These are phyloP conservation scores for Boletellus emodensis DNA, from an alignment of 768 basidiomycete species.

Conservation along the genomic window DNA sequence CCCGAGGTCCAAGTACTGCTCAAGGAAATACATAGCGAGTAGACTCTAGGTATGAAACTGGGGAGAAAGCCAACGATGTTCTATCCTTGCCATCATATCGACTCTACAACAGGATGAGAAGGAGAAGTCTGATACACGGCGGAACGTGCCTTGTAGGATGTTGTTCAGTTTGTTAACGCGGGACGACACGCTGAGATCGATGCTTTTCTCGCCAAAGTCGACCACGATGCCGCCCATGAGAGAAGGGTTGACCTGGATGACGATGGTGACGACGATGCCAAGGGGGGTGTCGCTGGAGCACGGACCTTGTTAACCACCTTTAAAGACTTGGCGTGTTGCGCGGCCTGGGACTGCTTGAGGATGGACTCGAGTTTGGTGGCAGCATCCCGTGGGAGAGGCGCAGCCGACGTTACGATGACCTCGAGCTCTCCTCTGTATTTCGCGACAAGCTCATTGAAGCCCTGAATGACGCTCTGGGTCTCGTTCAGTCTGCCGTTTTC, in stretches of 20 bases:
- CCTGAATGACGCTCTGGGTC: constrained; percentile 81
- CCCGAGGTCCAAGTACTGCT: not conserved
- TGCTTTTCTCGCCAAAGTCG: constrained; percentile 97
- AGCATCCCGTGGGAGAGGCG: constrained; percentile 73
- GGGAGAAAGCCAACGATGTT: not conserved
- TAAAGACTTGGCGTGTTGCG: constrained; percentile 80
- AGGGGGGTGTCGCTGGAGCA: not conserved
- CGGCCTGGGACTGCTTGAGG: constrained; percentile 83
- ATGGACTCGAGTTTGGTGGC: constrained; percentile 76
- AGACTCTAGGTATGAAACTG: constrained; percentile 11
- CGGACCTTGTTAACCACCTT: constrained; percentile 89
- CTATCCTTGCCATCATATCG: constrained; percentile 18
- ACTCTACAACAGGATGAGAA: constrained; percentile 20
- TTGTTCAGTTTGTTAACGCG: constrained; percentile 94
- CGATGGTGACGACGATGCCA: constrained; percentile 7
- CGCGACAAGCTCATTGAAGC: constrained; percentile 85
- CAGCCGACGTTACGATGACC: constrained; percentile 86
- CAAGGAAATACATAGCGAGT: constrained; percentile 1
- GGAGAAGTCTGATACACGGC: not conserved
- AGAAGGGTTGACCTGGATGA: constrained; percentile 77
- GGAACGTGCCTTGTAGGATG: constrained; percentile 69
- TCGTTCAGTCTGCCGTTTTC: constrained; percentile 91
- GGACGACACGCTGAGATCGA: constrained; percentile 92
- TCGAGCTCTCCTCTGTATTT: constrained; percentile 91
- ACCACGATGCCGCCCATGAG: constrained; percentile 90